Evolutionary conservation across 306 rosid genomes (phyloP).

Genomic region (Vigna unguiculata): DNA sequence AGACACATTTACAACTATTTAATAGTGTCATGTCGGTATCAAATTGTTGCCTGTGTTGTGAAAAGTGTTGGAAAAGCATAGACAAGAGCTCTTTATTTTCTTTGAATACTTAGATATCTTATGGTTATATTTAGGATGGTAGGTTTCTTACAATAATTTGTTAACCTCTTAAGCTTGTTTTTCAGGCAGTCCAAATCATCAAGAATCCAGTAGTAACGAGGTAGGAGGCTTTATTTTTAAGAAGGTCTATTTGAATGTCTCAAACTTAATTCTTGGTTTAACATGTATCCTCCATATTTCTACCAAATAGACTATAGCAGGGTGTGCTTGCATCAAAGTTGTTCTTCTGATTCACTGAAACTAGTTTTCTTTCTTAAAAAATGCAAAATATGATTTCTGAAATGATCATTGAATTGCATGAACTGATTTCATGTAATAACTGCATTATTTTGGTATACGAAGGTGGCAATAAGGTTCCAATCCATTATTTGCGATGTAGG

Average conservation of each 20-base stretch:
- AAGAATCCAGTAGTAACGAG: conserved; percentile 65
- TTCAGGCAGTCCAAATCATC: conserved; percentile 60
- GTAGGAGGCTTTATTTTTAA: conserved; percentile 56
- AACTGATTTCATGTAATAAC: conserved; percentile 5
- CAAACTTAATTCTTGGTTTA: no score
- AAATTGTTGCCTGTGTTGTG: conserved; percentile 12
- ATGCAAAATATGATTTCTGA: neutral
- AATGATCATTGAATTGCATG: neutral
- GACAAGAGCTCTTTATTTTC: neutral
- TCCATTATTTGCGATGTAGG: conserved; percentile 49
- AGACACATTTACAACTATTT: neutral
- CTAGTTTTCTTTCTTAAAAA: neutral
- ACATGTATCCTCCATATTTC: conserved; percentile 16
- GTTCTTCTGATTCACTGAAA: neutral
- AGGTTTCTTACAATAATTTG: neutral
- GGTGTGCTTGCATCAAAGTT: neutral
- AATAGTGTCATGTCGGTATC: neutral
- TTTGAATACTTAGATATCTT: neutral
- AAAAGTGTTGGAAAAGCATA: neutral
- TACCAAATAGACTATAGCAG: neutral
- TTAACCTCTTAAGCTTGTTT: conserved; percentile 20
- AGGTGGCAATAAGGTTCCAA: conserved; percentile 19
- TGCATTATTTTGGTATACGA: neutral
- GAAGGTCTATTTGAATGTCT: neutral
- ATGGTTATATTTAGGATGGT: neutral